Evolutionary conservation across 345 rosid species (phyloP), one percentile per base, ranked within the genome.

Genomic region (Clarkia xantiana): DNA sequence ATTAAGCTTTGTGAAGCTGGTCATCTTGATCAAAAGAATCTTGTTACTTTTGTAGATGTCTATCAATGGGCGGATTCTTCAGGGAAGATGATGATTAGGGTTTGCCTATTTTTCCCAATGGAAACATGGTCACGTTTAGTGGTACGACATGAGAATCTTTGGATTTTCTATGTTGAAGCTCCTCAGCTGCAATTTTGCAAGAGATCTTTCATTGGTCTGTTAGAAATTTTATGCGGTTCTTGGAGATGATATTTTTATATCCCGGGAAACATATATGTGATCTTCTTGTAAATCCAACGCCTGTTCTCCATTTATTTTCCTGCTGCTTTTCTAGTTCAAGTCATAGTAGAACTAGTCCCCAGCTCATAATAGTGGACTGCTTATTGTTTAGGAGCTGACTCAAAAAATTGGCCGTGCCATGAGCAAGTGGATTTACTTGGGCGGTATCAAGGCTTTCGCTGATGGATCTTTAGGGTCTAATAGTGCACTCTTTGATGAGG

Each of bases 391-490:
- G 94, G 80, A 71, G 49, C 68, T 79, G 51, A 61, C 67, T 59
- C 76, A 62, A 44, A 70, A 61, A 56, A 55, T 48, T 54, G 95
- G 95, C 22, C 58, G 20, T 42, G 59, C 58, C 40, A 36, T 82
- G 45, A 89, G 94, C 53, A 67, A 79, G 48, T 69, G 90, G 90
- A 60, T 82, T 59, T 82, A 89, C 61, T 70, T 80, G 52, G 90
- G 97, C 49, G 97, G 97, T 29, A 84, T 90, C 59, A 85, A 90
- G 77, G 95, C 86, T 41, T 90, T 82, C 70, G 76, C 78, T 45
- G 97, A 90, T 74, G 97, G 97, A 29, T 82, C 97, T 62, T 58
- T 85, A 54, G 94, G 97, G 50, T 81, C 95, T 25, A 77, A 68
- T 43, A 85, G 94, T 68, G 97, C 95, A 56, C 86, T 85, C n/a